These are phyloP conservation scores for Mortierella sp. DNA, from an alignment of 371 early-diverging fungal genomes.

Conservation along the genomic window DNA sequence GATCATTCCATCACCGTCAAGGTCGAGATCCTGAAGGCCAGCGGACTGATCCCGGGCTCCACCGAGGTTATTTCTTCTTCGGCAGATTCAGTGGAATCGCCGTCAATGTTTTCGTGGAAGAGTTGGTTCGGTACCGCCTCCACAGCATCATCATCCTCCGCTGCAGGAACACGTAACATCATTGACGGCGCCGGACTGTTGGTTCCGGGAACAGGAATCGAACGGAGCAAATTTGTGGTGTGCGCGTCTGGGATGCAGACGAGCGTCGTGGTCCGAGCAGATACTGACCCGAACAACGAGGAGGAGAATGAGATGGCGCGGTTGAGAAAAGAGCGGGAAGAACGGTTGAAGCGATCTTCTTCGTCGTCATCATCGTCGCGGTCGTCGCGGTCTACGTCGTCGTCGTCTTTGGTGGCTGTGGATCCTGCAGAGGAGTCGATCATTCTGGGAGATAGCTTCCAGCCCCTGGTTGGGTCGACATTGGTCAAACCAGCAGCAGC, in stretches of 20 bases:
- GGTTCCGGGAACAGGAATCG: constrained; percentile 53
- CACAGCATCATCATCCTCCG: neutral
- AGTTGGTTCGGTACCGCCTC: constrained; percentile 24
- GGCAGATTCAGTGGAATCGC: neutral
- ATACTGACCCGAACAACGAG: constrained; percentile 38
- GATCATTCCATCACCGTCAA: constrained; percentile 56
- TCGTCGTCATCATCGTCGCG: constrained; percentile 22
- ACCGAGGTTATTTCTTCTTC: constrained; percentile 25
- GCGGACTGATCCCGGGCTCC: constrained; percentile 36
- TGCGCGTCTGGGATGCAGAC: constrained; percentile 56
- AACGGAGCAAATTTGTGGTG: constrained; percentile 43
- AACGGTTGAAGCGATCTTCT: constrained; percentile 12
- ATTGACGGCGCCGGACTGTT: constrained; percentile 26
- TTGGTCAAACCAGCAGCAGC: neutral
- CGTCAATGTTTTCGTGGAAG: constrained; percentile 32
- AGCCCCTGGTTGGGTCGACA: neutral
- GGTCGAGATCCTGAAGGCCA: constrained; percentile 51
- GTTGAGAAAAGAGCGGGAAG: constrained; percentile 32
- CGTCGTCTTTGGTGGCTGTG: constrained; percentile 17
- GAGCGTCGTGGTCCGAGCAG: constrained; percentile 47
- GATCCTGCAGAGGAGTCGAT: neutral
- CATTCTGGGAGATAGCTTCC: constrained; percentile 24
- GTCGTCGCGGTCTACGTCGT: no score
- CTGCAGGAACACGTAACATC: neutral
- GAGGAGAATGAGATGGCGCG: constrained; percentile 39